phyloP scores from a whole-genome alignment of 345 rosid genomes.

The Brassica carinata region DNA sequence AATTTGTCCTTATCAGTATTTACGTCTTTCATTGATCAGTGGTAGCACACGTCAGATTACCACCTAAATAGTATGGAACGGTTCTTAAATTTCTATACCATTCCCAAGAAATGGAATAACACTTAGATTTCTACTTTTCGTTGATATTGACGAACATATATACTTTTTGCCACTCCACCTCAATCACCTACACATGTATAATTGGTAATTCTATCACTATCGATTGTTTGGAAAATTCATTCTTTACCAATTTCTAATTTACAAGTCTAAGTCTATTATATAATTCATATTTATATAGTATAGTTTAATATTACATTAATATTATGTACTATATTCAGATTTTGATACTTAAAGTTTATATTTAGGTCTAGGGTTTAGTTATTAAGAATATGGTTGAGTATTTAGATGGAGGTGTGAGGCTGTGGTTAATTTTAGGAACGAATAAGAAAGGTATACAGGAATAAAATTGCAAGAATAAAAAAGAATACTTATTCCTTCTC shows the following conservation, averaged over 20 bases:
- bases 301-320: no score
- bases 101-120: not conserved
- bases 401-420: not conserved
- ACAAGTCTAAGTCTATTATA: not conserved
- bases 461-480: no score
- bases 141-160: not conserved
- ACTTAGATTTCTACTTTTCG: no score
- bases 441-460: no score
- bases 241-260: no score
- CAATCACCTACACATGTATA: not conserved
- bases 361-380: not conserved
- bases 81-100: not conserved
- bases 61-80: not conserved
- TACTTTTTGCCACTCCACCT: not conserved
- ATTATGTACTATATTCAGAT: not conserved
- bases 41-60: not conserved
- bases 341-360: no score
- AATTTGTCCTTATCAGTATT: no score
- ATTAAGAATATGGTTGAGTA: not conserved
- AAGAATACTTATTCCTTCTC: no score
- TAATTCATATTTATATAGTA: not conserved
- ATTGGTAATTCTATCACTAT: not conserved
- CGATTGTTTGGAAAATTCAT: not conserved
- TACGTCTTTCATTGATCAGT: no score
- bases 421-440: no score